Conservation (phyloP, 257 asterid genomes). For the Galeopsis tetrahit region DNA sequence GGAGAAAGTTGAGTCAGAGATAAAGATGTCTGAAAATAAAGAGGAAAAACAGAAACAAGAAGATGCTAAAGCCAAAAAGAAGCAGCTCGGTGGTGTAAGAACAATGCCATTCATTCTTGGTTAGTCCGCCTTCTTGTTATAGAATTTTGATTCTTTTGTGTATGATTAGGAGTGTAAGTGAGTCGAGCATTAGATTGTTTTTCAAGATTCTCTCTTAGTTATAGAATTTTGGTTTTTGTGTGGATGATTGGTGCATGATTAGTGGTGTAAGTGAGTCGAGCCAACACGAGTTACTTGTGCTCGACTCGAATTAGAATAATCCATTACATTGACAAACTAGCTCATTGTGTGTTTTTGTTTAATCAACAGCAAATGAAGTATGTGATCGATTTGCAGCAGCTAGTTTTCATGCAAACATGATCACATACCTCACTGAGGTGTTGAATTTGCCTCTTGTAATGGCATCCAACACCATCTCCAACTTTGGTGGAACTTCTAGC, state of each 20-base stretch:
- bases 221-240: not conserved
- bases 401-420: conserved; percentile 86
- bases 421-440: conserved; percentile 72
- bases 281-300: too few relatives aligned
- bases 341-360: not conserved
- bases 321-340: not conserved
- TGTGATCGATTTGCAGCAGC: conserved; percentile 77
- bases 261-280: too few relatives aligned
- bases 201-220: too few relatives aligned
- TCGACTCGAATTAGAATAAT: too few relatives aligned
- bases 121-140: conserved; percentile 25
- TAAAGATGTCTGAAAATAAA: conserved; percentile 44
- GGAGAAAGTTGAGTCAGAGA: conserved; percentile 44
- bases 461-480: conserved; percentile 77
- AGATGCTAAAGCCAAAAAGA: conserved; percentile 20
- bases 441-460: conserved; percentile 78
- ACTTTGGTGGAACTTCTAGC: conserved; percentile 70
- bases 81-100: conserved; percentile 67
- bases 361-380: conserved; percentile 65
- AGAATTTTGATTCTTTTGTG: too few relatives aligned
- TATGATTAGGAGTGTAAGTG: too few relatives aligned
- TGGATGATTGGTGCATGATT: not conserved
- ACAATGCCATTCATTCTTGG: conserved; percentile 92
- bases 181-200: not conserved
- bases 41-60: conserved; percentile 34